Percentiles rank a stretch among this genome's conserved stretches.
Evolutionary conservation across 2,329 filamentous ascomycete genomes (phyloP).

Genomic region (Colletotrichum sp.): DNA sequence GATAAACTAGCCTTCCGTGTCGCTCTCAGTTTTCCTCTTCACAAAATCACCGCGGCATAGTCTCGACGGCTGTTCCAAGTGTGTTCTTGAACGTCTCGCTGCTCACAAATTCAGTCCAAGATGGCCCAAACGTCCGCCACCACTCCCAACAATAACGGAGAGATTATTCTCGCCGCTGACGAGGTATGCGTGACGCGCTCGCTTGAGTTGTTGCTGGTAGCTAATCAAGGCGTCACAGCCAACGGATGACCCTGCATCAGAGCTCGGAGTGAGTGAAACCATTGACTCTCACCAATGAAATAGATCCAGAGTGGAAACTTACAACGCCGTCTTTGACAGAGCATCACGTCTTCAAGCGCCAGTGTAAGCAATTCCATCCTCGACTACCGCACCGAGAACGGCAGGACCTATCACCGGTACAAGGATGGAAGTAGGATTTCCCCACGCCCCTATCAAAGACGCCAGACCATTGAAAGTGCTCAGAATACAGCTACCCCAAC

Average conservation of each 20-base stretch:
- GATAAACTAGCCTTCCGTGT: fast-evolving
- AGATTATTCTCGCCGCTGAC: not conserved
- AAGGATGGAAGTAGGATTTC: not conserved
- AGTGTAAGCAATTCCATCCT: constrained; percentile 25
- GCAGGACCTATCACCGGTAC: constrained; percentile 39
- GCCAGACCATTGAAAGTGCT: not conserved
- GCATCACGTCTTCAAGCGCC: fast-evolving
- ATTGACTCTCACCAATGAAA: not conserved
- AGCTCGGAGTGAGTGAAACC: not conserved
- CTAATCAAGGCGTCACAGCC: not conserved
- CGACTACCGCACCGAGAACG: constrained; percentile 38
- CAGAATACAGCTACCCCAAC: not conserved
- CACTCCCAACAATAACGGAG: not conserved
- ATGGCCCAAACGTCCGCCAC: not conserved
- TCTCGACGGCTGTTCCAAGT: fast-evolving
- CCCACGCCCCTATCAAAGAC: too few species aligned
- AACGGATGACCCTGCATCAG: not conserved
- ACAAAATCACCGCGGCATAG: fast-evolving
- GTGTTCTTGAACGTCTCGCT: not conserved
- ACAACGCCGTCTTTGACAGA: not conserved
- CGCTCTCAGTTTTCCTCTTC: not conserved
- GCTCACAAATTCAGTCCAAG: not conserved
- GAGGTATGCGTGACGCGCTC: not conserved
- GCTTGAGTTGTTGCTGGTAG: fast-evolving
- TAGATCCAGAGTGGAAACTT: too few species aligned